phyloP scores from a whole-genome alignment of 805 yeast species.

The Sugiyamaella floridensis region DNA sequence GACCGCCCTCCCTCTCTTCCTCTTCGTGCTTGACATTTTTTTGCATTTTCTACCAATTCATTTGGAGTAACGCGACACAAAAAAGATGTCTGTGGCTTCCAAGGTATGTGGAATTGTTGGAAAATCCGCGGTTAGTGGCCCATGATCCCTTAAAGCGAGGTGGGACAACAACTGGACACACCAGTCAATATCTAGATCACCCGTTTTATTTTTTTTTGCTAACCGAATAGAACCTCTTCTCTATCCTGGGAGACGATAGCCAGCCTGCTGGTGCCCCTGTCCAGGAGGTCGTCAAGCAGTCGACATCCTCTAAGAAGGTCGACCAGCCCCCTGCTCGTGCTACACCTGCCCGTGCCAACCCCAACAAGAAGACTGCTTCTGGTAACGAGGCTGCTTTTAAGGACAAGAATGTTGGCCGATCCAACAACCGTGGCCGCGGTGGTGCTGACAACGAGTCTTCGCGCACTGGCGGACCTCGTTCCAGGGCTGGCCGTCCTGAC shows the following conservation, averaged over 20 bases:
- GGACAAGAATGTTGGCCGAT: constrained; percentile 64
- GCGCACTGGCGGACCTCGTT: constrained; percentile 42
- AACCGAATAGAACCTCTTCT: constrained; percentile 17
- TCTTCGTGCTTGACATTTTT: constrained; percentile 12
- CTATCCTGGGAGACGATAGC: constrained; percentile 21
- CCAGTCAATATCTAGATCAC: constrained; percentile 1
- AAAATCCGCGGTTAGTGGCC: too few species aligned
- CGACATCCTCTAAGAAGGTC: constrained; percentile 78
- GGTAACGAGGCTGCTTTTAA: constrained; percentile 87
- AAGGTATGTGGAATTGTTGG: constrained; percentile 13
- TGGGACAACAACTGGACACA: too few species aligned
- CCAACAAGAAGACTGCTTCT: constrained; percentile 41
- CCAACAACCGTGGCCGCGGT: constrained; percentile 44
- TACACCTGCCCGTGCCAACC: constrained; percentile 58
- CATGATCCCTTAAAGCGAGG: too few species aligned
- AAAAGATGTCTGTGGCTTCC: constrained; percentile 22
- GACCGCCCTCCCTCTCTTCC: constrained; percentile 8
- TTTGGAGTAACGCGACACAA: constrained; percentile 2
- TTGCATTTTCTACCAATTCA: constrained; percentile 4
- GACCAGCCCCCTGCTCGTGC: constrained; percentile 56
- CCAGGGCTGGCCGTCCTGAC: constrained; percentile 51
- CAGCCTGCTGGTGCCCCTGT: constrained; percentile 10
- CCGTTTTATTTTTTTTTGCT: too few species aligned
- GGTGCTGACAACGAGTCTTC: constrained; percentile 33
- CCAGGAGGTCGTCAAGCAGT: constrained; percentile 55